Conservation (phyloP, 352 stramenopile species). For the Elongisporangium anandrum region DNA sequence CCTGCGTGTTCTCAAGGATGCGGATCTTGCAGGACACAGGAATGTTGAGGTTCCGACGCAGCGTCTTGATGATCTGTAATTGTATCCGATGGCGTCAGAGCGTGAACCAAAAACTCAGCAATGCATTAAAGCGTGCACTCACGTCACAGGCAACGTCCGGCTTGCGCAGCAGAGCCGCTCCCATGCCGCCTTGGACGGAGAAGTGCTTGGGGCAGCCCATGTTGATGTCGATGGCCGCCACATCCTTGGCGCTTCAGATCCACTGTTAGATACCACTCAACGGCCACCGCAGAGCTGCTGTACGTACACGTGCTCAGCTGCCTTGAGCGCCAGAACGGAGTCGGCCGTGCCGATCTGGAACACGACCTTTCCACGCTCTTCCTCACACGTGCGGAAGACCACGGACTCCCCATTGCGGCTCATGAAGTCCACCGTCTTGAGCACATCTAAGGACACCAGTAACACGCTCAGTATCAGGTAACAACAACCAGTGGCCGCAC, state of each 20-base stretch:
- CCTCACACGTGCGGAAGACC: constrained; percentile 84
- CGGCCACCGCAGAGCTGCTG: not conserved
- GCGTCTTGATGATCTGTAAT: constrained; percentile 70
- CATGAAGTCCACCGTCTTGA: constrained; percentile 90
- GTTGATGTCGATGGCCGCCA: constrained; percentile 91
- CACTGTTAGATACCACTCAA: not conserved
- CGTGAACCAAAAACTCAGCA: not conserved
- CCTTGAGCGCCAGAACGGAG: constrained; percentile 69
- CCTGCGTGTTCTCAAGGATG: constrained; percentile 52
- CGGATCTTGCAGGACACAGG: constrained; percentile 89
- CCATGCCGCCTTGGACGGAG: constrained; percentile 90
- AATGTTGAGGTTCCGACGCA: constrained; percentile 75
- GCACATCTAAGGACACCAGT: constrained; percentile 26
- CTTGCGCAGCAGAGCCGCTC: constrained; percentile 84
- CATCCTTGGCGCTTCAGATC: constrained; percentile 32
- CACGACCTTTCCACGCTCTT: constrained; percentile 78
- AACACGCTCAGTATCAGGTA: not conserved
- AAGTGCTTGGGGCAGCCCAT: constrained; percentile 96
- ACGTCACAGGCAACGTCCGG: constrained; percentile 85
- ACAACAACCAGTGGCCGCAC: not conserved
- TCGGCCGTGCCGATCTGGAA: constrained; percentile 90
- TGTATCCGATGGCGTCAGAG: not conserved
- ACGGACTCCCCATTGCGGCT: constrained; percentile 78
- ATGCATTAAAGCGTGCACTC: constrained; percentile 5
- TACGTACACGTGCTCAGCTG: constrained; percentile 69